phyloP scores from a whole-genome alignment of 2,329 filamentous ascomycete genomes.

The Kalaharituber pfeilii region DNA sequence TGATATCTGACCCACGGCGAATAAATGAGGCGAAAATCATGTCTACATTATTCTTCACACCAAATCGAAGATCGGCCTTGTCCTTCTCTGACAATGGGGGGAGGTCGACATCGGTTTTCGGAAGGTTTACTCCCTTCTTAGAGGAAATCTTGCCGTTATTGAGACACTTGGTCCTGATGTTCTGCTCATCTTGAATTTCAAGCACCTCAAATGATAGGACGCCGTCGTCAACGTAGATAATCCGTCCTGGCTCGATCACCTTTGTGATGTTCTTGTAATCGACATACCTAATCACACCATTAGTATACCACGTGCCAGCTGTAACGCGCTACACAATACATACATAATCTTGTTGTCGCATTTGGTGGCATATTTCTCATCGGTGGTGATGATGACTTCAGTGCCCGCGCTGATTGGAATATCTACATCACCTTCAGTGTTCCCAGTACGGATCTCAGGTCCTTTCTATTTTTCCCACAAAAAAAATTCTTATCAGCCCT shows the following conservation, averaged over 20 bases:
- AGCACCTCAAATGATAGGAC: conserved; percentile 93
- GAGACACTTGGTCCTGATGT: conserved; percentile 64
- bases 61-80: conserved; percentile 80
- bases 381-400: conserved; percentile 89
- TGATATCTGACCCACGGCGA: conserved; percentile 82
- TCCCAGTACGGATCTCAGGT: conserved; percentile 73
- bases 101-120: conserved; percentile 96
- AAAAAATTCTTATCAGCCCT: too few relatives aligned
- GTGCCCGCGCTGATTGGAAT: conserved; percentile 67
- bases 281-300: conserved; percentile 51
- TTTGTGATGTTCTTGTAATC: conserved; percentile 99
- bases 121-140: conserved; percentile 97
- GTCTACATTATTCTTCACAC: conserved; percentile 96
- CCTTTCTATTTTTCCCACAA: conserved; percentile 54
- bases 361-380: conserved; percentile 71
- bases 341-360: conserved; percentile 90
- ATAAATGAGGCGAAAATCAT: conserved; percentile 99
- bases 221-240: conserved; percentile 96
- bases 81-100: conserved; percentile 97
- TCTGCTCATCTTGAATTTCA: conserved; percentile 74
- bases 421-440: conserved; percentile 52
- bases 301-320: neutral
- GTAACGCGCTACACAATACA: conserved; percentile 25
- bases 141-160: conserved; percentile 99
- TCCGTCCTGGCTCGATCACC: conserved; percentile 77